phyloP scores from a whole-genome alignment of 345 rosid species.

The Acer negundo region DNA sequence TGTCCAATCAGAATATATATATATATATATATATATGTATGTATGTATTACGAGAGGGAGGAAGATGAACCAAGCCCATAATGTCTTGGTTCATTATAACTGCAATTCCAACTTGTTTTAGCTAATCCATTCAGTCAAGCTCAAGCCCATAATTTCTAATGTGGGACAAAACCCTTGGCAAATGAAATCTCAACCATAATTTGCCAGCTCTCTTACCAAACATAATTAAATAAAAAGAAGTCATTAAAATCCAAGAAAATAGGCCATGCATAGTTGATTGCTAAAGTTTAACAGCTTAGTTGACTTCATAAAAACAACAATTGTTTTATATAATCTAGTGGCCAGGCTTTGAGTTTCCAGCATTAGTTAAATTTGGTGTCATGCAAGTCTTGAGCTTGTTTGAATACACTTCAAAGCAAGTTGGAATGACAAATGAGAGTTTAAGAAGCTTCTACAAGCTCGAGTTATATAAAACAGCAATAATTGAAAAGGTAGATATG shows the following conservation, averaged over 20 bases:
- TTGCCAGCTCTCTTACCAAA: neutral
- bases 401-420: neutral
- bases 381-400: neutral
- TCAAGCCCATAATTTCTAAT: neutral
- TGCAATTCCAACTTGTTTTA: no score
- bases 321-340: neutral
- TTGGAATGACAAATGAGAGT: neutral
- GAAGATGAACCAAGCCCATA: no score
- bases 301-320: neutral
- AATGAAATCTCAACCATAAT: neutral
- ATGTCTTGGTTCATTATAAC: no score
- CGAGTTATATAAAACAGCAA: neutral
- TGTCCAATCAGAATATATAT: neutral
- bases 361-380: conserved; percentile 5
- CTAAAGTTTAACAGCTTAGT: neutral
- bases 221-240: no score
- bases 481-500: neutral
- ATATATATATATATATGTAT: no score
- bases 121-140: no score
- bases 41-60: no score
- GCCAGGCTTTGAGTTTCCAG: neutral
- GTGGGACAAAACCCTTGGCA: neutral
- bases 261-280: neutral
- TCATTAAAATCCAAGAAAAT: neutral
- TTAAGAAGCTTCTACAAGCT: conserved; percentile 6